Evolutionary conservation across 192 early-diverging fungal genomes (phyloP).

Genomic region (Coemansia sp.): DNA sequence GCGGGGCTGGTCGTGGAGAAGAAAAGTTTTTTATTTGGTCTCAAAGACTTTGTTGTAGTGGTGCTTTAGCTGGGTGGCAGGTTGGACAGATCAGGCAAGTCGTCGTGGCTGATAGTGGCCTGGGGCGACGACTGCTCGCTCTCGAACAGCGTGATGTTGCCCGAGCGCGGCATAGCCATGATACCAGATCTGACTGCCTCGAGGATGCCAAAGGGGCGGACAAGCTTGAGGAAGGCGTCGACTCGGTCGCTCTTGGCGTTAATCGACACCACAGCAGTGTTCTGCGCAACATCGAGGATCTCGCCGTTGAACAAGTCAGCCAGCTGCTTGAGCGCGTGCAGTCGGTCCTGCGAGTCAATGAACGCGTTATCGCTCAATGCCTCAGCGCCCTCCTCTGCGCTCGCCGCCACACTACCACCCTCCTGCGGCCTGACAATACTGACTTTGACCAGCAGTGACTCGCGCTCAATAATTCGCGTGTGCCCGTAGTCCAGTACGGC

Average conservation of each 20-base stretch:
- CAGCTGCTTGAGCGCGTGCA: constrained; percentile 81
- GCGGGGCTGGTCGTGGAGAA: background rate
- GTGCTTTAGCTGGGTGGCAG: constrained; percentile 84
- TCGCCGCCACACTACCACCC: constrained; percentile 17
- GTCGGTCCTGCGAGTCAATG: constrained; percentile 63
- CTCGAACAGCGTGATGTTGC: constrained; percentile 75
- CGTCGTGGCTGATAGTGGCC: constrained; percentile 62
- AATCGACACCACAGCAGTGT: constrained; percentile 84
- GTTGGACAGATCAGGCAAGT: constrained; percentile 71
- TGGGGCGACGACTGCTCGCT: constrained; percentile 69
- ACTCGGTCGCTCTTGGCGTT: constrained; percentile 86
- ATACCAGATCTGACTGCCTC: constrained; percentile 91
- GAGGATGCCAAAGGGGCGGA: constrained; percentile 94
- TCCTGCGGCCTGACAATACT: constrained; percentile 68
- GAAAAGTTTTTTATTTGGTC: background rate
- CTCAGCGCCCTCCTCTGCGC: constrained; percentile 7
- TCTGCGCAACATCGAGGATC: constrained; percentile 85
- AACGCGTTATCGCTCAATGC: constrained; percentile 46
- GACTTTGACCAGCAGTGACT: constrained; percentile 92
- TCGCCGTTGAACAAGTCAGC: constrained; percentile 83
- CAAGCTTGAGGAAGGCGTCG: constrained; percentile 89
- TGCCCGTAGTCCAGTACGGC: constrained; percentile 96
- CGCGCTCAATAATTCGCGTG: constrained; percentile 86
- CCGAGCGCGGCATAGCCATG: constrained; percentile 96
- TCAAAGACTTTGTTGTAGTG: background rate